Evolutionary conservation across 768 basidiomycete genomes (phyloP).

Genomic region (Phlebiopsis gigantea): DNA sequence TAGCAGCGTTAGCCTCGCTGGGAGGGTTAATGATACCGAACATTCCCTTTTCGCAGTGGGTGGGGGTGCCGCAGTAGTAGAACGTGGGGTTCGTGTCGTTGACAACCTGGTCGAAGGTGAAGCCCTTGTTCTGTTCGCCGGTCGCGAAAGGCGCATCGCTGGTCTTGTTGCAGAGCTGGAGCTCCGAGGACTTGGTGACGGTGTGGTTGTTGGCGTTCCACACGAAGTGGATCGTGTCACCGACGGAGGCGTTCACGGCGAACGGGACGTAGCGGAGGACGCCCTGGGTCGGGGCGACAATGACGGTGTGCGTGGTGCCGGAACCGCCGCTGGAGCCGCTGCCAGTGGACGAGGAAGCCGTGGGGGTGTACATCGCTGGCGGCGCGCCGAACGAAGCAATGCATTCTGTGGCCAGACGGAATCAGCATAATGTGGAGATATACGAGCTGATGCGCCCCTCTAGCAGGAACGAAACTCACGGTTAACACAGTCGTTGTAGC

Average conservation of each 20-base stretch:
- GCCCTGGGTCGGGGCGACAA: conserved; percentile 74
- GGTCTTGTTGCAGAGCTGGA: conserved; percentile 72
- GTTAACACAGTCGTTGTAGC: conserved; percentile 66
- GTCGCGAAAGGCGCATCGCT: conserved; percentile 53
- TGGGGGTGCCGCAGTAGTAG: conserved; percentile 69
- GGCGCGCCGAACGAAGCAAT: conserved; percentile 50
- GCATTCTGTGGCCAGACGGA: conserved; percentile 44
- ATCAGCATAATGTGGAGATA: background rate
- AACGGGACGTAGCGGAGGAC: conserved; percentile 74
- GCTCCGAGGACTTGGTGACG: conserved; percentile 70
- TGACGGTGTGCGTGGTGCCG: conserved; percentile 67
- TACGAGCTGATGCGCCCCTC: background rate
- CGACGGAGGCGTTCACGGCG: conserved; percentile 67
- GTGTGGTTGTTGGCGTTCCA: conserved; percentile 81
- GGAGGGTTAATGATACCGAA: conserved; percentile 75
- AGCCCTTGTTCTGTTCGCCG: conserved; percentile 57
- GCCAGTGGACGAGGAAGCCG: conserved; percentile 16
- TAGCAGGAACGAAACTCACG: conserved; percentile 37
- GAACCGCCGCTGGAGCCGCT: conserved; percentile 13
- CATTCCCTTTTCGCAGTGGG: conserved; percentile 81
- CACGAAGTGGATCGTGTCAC: conserved; percentile 71
- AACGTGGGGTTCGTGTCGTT: conserved; percentile 69
- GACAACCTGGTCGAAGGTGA: conserved; percentile 66
- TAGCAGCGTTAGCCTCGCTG: conserved; percentile 37
- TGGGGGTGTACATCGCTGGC: conserved; percentile 21